Evolutionary conservation across 164 flowering plant genomes (phyloP).

Genomic region (Kalanchoe fedtschenkoi): DNA sequence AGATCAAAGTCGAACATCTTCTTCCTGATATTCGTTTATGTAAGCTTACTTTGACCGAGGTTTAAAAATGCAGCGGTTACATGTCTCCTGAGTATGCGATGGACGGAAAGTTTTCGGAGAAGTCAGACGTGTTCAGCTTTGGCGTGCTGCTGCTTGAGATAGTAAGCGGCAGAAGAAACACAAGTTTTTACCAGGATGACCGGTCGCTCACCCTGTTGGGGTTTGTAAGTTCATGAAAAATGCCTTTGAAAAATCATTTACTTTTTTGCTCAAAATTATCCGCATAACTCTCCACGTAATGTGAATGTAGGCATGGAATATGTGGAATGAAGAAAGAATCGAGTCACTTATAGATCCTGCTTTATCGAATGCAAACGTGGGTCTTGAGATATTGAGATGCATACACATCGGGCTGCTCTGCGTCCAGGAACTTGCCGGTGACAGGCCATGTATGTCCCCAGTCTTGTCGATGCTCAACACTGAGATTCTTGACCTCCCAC

Average conservation of each 20-base stretch:
- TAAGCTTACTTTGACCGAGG: background rate
- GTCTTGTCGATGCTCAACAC: constrained; percentile 24
- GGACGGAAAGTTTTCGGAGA: constrained; percentile 8
- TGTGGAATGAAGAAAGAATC: constrained; percentile 17
- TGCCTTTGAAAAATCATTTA: too few species aligned
- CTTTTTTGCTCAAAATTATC: too few species aligned
- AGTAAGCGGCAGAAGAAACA: constrained; percentile 16
- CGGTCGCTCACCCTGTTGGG: constrained; percentile 13
- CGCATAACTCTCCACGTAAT: too few species aligned
- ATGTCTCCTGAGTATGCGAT: constrained; percentile 12
- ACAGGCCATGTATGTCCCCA: constrained; percentile 23
- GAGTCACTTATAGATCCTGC: constrained; percentile 8
- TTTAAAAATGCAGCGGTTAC: constrained; percentile 10
- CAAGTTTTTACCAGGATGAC: constrained; percentile 4
- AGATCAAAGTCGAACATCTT: too few species aligned
- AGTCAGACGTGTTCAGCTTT: constrained; percentile 13
- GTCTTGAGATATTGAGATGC: constrained; percentile 22
- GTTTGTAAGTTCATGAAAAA: constrained; percentile 19
- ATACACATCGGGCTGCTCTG: constrained; percentile 28
- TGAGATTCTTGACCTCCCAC: constrained; percentile 21
- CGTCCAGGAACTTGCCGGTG: constrained; percentile 22
- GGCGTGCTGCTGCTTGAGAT: constrained; percentile 16
- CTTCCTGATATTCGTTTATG: background rate
- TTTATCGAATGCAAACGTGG: background rate
- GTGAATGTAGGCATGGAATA: constrained; percentile 17